These are phyloP conservation scores for Boletus huronensis DNA, from an alignment of 768 basidiomycete genomes.

Conservation along the genomic window DNA sequence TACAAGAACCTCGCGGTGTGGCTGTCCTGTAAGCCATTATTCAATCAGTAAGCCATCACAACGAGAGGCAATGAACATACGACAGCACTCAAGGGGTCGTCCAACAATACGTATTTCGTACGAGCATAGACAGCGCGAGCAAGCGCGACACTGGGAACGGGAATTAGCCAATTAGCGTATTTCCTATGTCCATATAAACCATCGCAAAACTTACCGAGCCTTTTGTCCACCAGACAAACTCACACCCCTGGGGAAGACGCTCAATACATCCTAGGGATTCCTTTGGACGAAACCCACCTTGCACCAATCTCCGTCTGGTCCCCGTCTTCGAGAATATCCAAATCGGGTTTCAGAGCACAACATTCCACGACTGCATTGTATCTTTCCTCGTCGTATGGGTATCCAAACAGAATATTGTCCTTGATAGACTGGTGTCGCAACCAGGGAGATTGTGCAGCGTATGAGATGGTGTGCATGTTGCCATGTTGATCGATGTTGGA, in stretches of 20 bases:
- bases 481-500: slow-evolving; percentile 59
- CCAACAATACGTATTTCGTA: slow-evolving; percentile 67
- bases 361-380: slow-evolving; percentile 77
- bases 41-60: neutral
- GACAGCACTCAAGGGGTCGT: slow-evolving; percentile 81
- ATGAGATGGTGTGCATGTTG: slow-evolving; percentile 60
- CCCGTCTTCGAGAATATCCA: slow-evolving; percentile 83
- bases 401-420: slow-evolving; percentile 80
- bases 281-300: slow-evolving; percentile 33
- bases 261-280: neutral
- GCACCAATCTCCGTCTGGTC: slow-evolving; percentile 83
- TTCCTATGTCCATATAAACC: neutral
- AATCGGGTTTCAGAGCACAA: slow-evolving; percentile 78
- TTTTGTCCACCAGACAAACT: slow-evolving; percentile 82
- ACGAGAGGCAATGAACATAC: slow-evolving; percentile 38
- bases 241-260: slow-evolving; percentile 47
- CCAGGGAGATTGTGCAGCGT: slow-evolving; percentile 73
- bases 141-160: slow-evolving; percentile 59
- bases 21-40: slow-evolving; percentile 46
- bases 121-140: slow-evolving; percentile 79
- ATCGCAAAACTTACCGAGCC: slow-evolving; percentile 49
- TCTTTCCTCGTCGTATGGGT: slow-evolving; percentile 63
- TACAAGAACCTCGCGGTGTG: slow-evolving; percentile 63
- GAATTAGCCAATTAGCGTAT: slow-evolving; percentile 14
- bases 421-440: slow-evolving; percentile 68